A percentile compares a stretch with the other conserved stretches of the same genome.
phyloP scores from a whole-genome alignment of 371 early-diverging fungal genomes.

The Rhizopus microsporus region DNA sequence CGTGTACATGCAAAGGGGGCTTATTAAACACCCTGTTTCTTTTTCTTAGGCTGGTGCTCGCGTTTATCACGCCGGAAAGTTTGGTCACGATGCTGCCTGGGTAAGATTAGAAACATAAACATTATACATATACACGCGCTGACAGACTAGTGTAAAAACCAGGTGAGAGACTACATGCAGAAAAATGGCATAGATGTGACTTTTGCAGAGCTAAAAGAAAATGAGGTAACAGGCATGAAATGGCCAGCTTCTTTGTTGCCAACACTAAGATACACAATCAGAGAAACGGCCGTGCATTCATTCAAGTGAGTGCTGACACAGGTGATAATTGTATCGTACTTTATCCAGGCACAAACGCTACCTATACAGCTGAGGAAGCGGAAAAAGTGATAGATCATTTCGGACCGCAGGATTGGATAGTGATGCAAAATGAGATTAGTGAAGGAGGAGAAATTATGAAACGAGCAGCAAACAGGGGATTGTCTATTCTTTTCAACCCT shows the following conservation, averaged over 20 bases:
- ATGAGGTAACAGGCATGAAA: conserved; percentile 27
- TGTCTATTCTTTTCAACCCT: conserved; percentile 83
- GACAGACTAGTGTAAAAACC: neutral
- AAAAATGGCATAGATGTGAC: conserved; percentile 47
- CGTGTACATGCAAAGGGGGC: neutral
- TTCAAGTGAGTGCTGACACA: conserved; percentile 71
- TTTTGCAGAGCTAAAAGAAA: conserved; percentile 26
- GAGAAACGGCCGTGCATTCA: conserved; percentile 86
- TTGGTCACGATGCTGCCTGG: conserved; percentile 89
- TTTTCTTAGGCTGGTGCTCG: conserved; percentile 59
- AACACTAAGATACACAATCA: conserved; percentile 7
- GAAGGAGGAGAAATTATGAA: conserved; percentile 67
- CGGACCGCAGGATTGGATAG: conserved; percentile 62
- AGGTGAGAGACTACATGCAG: conserved; percentile 39
- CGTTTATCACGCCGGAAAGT: conserved; percentile 77
- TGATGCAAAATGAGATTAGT: conserved; percentile 88
- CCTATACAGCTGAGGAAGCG: conserved; percentile 45
- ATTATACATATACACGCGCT: neutral
- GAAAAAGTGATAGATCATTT: conserved; percentile 43
- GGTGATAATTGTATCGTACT: conserved; percentile 89
- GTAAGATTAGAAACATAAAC: conserved; percentile 43
- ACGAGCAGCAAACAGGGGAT: conserved; percentile 54
- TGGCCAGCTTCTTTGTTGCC: neutral
- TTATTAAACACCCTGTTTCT: neutral
- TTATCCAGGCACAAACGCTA: conserved; percentile 79